Percentiles rank a stretch among this genome's conserved stretches.
Conservation (phyloP, 2,329 filamentous ascomycete species). For the Curvularia hawaiiensis region DNA sequence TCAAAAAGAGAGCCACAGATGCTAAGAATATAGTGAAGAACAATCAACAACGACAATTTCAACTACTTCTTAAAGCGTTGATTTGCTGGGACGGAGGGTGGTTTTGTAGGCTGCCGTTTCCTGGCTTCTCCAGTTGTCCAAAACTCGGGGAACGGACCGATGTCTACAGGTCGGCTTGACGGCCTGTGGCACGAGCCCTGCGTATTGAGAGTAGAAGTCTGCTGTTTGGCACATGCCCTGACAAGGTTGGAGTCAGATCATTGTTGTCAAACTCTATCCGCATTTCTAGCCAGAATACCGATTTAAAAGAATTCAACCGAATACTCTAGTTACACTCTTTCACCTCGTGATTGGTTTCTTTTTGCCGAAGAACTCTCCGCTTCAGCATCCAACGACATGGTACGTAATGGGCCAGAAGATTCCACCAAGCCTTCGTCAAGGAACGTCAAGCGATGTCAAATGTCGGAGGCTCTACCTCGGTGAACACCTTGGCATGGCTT, state of each 20-base stretch:
- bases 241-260: not conserved
- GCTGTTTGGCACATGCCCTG: not conserved
- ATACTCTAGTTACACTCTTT: not conserved
- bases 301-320: not conserved
- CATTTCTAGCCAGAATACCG: not conserved
- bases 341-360: not conserved
- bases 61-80: too few species aligned
- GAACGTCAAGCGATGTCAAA: conserved; percentile 2
- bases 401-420: not conserved
- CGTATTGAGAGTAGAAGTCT: not conserved
- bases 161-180: conserved; percentile 1
- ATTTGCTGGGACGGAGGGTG: too few species aligned
- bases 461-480: conserved; percentile 11
- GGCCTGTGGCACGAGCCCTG: not conserved
- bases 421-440: not conserved
- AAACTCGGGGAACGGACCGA: not conserved
- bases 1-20: too few species aligned
- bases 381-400: not conserved
- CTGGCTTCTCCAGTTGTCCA: too few species aligned
- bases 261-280: not conserved
- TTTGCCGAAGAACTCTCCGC: not conserved
- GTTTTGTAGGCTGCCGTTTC: too few species aligned
- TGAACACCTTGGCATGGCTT: not conserved
- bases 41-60: too few species aligned
- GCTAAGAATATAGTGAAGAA: too few species aligned